Base-by-base conservation (phyloP, 495 filamentous ascomycete species). In the Glonium stellatum region DNA sequence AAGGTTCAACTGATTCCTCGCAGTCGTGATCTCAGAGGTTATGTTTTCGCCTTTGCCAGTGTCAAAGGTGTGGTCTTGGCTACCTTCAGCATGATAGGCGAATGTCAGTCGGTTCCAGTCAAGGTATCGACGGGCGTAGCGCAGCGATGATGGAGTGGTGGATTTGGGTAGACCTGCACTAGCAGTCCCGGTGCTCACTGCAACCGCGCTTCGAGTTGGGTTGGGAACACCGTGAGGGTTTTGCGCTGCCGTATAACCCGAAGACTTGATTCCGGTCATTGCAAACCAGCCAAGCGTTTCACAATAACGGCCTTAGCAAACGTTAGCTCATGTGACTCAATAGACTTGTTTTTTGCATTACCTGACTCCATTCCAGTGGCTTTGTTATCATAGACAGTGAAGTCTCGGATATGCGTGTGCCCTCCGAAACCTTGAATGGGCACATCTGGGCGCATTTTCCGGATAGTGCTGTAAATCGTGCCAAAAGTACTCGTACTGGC, bases 201-300 rank as follows among this genome's bases (percentile, higher is more conserved):
- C 13, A 54, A 71, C 70, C 10, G 77, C 76, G 42, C 68, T 73
- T 47, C 71, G 67, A 37, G 69, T 79, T n/a, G 76, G 77, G 50
- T 77, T 76, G 37, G 75, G 70, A n/a, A 75, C 74, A 25, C 72
- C 74, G 52, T 61, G 59, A 9, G 75, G 75, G 36, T 71, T 73
- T n/a, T 66, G 39, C 59, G 64, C 0, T 64, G 74, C 19, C 36
- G 49, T 71, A 59, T 62, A 70, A 3, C 47, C 69, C 1, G 58
- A 55, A 10, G 64, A 71, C 9, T 69, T 69, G 57, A 78, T 68
- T 22, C 71, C 73, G 60, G 66, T 69, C 65, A 78, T 68, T 18
- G 75, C 69, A 35, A 77, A 55, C 71, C 70, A 79, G 15, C 75
- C 75, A 15, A 78, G 67, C 0, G 75, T 77, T 59, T 79, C 75